Evolutionary conservation across 345 rosid genomes (phyloP), one percentile per base, ranked within the genome.

Genomic region (Boechera stricta): DNA sequence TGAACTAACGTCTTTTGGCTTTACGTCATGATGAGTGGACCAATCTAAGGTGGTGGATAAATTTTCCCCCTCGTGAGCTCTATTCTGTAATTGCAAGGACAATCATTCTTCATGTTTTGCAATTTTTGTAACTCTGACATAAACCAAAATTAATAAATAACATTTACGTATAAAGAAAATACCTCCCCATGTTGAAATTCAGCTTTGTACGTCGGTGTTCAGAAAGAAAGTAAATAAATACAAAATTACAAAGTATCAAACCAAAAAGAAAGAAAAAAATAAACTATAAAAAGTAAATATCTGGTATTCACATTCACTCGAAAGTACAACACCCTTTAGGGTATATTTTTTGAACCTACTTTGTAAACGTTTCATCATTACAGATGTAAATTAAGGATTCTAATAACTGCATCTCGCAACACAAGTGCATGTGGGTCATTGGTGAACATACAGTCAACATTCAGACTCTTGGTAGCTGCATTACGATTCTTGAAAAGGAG

Each of bases 1-100:
- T 70, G 80, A 77, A 70, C 31, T 63, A 24, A 18, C 52, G 71
- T 63, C 12, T 55, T 70, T 77, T 64, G 71, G 72, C 38, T 77
- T 70, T 62, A 77, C 72, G 54, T 47, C 76, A 71, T 77, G 67
- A 55, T 71, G 80, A 77, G 71, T 77, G 72, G 80, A 63, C 71
- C 65, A 15, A 35, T 69, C 28, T 76, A 10, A 21, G 49, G 64
- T 61, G 70, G 49, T 61, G 57, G 41, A 55, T 69, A 12, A 62
- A 10, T 42, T 69, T 69, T 35, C 41, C 18, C 35, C 55, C 66
- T 71, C 80, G 60, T 77, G 80, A 77, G 80, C 28, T 77, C 33
- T 16, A 12, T 54, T 67, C 35, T 75, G 73, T 75, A 67, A 48
- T 21, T 58, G 33, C 73, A 67, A 67, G 68, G 68, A 75, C 73